Conservation (phyloP, 345 rosid species). For the Camelina sativa region DNA sequence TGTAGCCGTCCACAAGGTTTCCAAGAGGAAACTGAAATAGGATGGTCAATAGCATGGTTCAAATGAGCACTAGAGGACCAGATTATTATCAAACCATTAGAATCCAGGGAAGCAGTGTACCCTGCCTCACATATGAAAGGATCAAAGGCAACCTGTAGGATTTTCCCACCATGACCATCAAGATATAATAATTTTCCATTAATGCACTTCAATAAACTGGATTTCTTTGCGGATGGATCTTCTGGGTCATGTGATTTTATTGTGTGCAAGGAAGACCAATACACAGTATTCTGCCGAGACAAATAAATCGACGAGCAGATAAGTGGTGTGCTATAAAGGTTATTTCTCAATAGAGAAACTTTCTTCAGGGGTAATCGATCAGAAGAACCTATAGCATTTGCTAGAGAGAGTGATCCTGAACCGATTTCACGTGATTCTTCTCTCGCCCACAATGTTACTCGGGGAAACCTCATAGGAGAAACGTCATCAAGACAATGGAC, state of each 20-base stretch:
- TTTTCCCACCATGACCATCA: constrained; percentile 72
- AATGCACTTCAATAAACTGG: constrained; percentile 44
- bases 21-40: constrained; percentile 62
- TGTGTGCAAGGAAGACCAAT: constrained; percentile 60
- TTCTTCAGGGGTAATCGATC: constrained; percentile 56
- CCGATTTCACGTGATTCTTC: constrained; percentile 54
- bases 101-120: constrained; percentile 77
- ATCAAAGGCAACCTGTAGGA: constrained; percentile 68
- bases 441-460: constrained; percentile 64
- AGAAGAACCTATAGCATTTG: constrained; percentile 44
- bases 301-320: constrained; percentile 65
- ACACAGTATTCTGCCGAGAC: constrained; percentile 54
- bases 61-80: constrained; percentile 62
- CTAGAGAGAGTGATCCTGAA: constrained; percentile 41
- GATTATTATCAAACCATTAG: constrained; percentile 71
- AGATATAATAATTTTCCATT: constrained; percentile 49
- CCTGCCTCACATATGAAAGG: constrained; percentile 57
- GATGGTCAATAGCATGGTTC: constrained; percentile 49
- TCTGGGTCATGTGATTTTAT: constrained; percentile 44
- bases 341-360: constrained; percentile 58
- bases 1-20: constrained; percentile 61
- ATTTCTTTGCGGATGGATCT: constrained; percentile 47
- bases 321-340: constrained; percentile 62
- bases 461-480: constrained; percentile 79
- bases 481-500: constrained; percentile 87